Percentiles rank a stretch among this genome's conserved stretches.
These are phyloP conservation scores for Claviceps sorghi DNA, from an alignment of 2,329 filamentous ascomycete genomes.

Conservation along the genomic window DNA sequence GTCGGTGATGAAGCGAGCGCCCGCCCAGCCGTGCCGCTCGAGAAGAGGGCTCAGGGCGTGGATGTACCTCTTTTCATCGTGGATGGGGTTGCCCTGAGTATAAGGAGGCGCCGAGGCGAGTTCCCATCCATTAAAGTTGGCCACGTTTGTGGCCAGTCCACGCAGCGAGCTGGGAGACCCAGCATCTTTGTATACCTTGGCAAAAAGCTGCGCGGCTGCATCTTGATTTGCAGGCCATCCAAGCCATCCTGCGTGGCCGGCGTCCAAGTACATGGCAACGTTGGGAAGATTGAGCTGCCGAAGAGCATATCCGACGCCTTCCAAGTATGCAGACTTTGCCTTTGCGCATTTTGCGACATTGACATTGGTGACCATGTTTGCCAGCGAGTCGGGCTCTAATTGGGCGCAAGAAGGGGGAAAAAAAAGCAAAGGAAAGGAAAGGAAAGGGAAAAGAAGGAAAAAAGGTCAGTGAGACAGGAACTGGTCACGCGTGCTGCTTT, in stretches of 20 bases:
- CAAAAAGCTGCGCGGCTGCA: constrained; percentile 32
- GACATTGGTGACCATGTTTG: constrained; percentile 43
- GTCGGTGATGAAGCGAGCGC: constrained; percentile 34
- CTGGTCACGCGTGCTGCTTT: neutral
- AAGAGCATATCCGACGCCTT: constrained; percentile 36
- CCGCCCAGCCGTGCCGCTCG: constrained; percentile 26
- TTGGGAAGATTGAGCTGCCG: constrained; percentile 38
- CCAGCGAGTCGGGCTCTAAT: constrained; percentile 41
- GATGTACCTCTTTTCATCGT: constrained; percentile 43
- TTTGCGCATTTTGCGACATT: constrained; percentile 33
- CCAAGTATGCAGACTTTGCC: constrained; percentile 33
- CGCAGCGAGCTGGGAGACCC: constrained; percentile 35
- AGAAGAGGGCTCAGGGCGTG: constrained; percentile 51
- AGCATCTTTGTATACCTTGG: constrained; percentile 33
- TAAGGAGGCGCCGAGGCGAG: constrained; percentile 28
- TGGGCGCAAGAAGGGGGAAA: too few species aligned
- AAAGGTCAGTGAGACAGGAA: neutral
- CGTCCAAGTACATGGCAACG: constrained; percentile 44
- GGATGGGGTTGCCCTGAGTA: constrained; percentile 31
- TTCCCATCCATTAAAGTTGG: constrained; percentile 40
- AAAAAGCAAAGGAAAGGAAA: neutral
- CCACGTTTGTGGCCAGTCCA: constrained; percentile 43
- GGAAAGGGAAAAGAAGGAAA: neutral
- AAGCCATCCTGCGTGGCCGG: constrained; percentile 44
- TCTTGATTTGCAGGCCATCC: constrained; percentile 40